Base-by-base conservation (phyloP, 805 yeast genomes). In the Pichia rugopelliculosa region DNA sequence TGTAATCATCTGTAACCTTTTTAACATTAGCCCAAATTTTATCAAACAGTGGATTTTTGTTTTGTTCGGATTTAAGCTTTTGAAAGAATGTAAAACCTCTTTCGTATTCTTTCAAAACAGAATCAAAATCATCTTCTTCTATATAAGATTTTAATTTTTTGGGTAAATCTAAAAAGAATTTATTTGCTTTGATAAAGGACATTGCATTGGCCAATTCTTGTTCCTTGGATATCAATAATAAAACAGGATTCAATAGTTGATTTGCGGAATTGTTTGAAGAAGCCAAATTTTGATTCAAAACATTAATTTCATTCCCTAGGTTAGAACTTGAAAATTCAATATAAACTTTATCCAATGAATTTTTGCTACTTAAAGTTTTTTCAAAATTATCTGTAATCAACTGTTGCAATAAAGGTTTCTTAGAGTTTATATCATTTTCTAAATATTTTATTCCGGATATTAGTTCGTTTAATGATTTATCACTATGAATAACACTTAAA, bases 341-440 rank as follows among this genome's bases (percentile, higher is more conserved):
- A 51, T 79, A 75, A 4, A 83, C 79, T 24, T 73, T 72, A 57
- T 84, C 90, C 34, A 85, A 64, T 4, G 77, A 69, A 22, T 82
- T 76, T 57, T 85, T 85, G 24, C 82, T 73, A 52, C 75, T 75
- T 27, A 85, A 86, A 53, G 82, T 84, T 54, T 74, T 72, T 46
- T 77, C 75, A 54, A 79, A 82, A 57, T 84, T 86, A 13, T 71
- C 64, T 53, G 79, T 79, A 15, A 83, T 78, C 38, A 81, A 61
- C 15, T 59, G 56, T 48, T 76, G 73, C 56, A 82, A 61, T 18
- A 74, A 75, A 9, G 71, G 68, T 36, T 79, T 75, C 53, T 76
- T 76, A 2, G 70, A 62, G 7, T 71, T 67, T 27, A 83, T 72
- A 20, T 77, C 71, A 22, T 59, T 53, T 47, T 80, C 82, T 42